phyloP scores from a whole-genome alignment of 2,329 filamentous ascomycete genomes.

The Ceratocystis papillata region DNA sequence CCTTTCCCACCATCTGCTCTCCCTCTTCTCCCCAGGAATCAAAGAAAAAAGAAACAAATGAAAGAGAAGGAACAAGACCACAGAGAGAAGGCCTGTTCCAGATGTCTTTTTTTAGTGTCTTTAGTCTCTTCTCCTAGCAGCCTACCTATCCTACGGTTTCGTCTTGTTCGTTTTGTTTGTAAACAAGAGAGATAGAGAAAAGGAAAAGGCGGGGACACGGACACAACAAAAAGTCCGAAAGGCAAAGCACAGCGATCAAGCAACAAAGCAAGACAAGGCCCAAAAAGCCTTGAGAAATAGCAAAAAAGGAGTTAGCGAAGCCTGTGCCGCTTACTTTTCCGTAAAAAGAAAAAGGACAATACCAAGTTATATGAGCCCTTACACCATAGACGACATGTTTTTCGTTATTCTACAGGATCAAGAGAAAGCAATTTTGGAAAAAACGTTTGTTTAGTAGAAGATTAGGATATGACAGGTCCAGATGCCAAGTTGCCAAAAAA shows the following conservation, averaged over 20 bases:
- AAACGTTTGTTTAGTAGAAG: conserved; percentile 8
- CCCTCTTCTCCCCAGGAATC: background rate
- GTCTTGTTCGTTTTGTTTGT: background rate
- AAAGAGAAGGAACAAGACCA: background rate
- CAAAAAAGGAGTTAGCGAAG: background rate
- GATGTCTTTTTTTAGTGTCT: background rate
- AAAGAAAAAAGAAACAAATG: background rate
- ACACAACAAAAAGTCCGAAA: background rate
- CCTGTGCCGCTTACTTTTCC: background rate
- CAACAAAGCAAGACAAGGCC: background rate
- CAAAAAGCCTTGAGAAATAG: background rate
- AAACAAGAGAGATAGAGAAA: no score
- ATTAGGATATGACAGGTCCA: conserved; percentile 18
- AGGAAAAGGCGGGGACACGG: background rate
- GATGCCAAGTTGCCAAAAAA: conserved; percentile 14
- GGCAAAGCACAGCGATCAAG: no score
- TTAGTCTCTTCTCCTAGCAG: background rate
- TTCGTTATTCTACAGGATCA: background rate
- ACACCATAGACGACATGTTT: background rate
- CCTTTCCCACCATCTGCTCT: background rate
- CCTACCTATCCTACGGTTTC: background rate
- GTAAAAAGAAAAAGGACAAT: background rate
- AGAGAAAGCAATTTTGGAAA: background rate
- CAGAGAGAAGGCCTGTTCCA: background rate
- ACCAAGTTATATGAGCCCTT: no score